phyloP scores from a whole-genome alignment of 306 rosid genomes.

The Erythrophleum fordii region DNA sequence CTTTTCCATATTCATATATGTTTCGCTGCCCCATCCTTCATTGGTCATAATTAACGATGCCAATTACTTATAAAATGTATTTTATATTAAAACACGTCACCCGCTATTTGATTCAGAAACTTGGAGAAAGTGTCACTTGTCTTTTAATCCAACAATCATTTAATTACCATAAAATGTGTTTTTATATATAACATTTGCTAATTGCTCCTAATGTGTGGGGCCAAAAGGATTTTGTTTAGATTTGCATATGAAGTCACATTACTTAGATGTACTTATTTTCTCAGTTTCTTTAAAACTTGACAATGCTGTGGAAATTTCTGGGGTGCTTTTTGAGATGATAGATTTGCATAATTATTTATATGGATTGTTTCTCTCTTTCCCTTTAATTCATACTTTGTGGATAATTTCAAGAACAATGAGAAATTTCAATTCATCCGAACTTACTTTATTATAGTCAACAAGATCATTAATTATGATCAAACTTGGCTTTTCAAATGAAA shows the following conservation, averaged over 20 bases:
- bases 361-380: background rate
- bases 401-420: too few relatives aligned
- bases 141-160: background rate
- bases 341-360: background rate
- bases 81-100: background rate
- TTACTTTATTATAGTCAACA: too few relatives aligned
- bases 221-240: background rate
- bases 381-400: background rate
- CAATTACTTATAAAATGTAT: background rate
- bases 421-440: too few relatives aligned
- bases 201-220: background rate
- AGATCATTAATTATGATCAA: too few relatives aligned
- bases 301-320: background rate
- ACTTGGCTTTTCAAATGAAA: too few relatives aligned
- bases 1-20: background rate
- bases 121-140: background rate
- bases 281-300: background rate
- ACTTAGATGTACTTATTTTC: background rate
- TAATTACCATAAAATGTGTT: background rate
- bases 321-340: background rate
- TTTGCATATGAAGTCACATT: constrained; percentile 1
- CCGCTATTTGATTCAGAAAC: background rate
- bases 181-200: background rate
- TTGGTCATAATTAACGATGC: too few relatives aligned
- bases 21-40: too few relatives aligned